Conservation (phyloP, 1,139 yeast genomes). For the Pichia sp. region DNA sequence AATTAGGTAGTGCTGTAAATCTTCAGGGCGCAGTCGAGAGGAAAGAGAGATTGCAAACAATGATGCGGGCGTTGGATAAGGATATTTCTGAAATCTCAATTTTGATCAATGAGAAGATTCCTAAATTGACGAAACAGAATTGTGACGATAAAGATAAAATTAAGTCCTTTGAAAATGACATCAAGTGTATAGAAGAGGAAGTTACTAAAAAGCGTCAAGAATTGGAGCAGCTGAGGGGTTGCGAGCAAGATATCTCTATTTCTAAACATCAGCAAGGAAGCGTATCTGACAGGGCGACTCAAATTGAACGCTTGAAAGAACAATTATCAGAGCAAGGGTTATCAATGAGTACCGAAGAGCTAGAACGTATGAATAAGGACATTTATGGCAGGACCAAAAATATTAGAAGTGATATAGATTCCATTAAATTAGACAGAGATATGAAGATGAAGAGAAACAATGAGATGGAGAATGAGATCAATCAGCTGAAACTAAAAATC, state of each 20-base stretch:
- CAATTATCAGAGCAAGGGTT: neutral
- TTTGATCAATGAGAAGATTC: constrained; percentile 2
- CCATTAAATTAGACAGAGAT: constrained; percentile 44
- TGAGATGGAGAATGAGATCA: constrained; percentile 44
- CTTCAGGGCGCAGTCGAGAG: constrained; percentile 17
- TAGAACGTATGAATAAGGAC: constrained; percentile 43
- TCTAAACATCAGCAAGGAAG: neutral
- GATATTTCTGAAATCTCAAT: constrained; percentile 14
- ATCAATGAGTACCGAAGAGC: constrained; percentile 33
- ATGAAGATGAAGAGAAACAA: constrained; percentile 39
- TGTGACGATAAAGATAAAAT: neutral
- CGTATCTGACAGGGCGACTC: neutral
- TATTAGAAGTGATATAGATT: constrained; percentile 38
- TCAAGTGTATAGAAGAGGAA: constrained; percentile 1
- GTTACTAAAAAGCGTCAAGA: neutral
- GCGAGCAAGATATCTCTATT: neutral
- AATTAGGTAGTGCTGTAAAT: constrained; percentile 20
- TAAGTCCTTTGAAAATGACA: neutral
- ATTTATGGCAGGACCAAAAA: constrained; percentile 35
- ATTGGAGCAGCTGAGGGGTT: neutral
- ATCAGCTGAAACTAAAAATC: constrained; percentile 50
- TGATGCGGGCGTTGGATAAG: constrained; percentile 17
- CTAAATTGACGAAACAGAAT: neutral
- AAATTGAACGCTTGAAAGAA: neutral
- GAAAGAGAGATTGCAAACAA: constrained; percentile 19